Conservation (phyloP, 768 basidiomycete genomes). For the Tylopilus cervinicoccineus region DNA sequence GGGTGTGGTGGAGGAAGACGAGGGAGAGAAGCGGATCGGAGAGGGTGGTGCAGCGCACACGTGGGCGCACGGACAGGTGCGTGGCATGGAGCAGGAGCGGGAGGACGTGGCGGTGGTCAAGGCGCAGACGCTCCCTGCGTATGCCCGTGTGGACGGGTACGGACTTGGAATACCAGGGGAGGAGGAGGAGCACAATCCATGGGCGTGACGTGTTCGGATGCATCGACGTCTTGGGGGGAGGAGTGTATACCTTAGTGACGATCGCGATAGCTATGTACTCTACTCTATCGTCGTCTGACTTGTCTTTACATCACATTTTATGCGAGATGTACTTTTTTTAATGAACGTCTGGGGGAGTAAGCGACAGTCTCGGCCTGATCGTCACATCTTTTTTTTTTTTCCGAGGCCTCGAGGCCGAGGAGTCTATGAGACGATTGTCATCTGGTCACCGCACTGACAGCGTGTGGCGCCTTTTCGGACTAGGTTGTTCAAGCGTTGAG, state of each 20-base stretch:
- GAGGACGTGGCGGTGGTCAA: conserved; percentile 5
- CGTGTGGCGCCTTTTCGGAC: too few species aligned
- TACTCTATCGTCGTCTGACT: neutral
- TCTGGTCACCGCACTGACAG: too few species aligned
- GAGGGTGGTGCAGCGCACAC: neutral
- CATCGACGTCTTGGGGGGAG: neutral
- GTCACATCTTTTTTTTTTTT: too few species aligned
- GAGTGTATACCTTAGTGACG: neutral
- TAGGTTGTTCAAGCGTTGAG: too few species aligned
- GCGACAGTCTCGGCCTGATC: too few species aligned
- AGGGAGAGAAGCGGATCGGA: neutral
- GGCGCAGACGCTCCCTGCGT: conserved; percentile 18
- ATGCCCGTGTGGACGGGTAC: conserved; percentile 11
- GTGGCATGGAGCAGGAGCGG: neutral
- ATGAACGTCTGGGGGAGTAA: too few species aligned
- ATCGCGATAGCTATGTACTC: neutral
- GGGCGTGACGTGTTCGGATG: conserved; percentile 12
- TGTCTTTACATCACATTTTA: neutral
- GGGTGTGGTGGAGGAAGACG: neutral
- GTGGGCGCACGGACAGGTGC: too few species aligned
- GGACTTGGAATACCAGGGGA: conserved; percentile 11
- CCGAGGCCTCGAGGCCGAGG: too few species aligned
- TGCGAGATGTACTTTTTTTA: too few species aligned
- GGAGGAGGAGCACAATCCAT: conserved; percentile 24
- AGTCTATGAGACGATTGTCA: too few species aligned